Evolutionary conservation across 2,329 filamentous ascomycete species (phyloP).

Genomic region (Fusarium vanettenii): DNA sequence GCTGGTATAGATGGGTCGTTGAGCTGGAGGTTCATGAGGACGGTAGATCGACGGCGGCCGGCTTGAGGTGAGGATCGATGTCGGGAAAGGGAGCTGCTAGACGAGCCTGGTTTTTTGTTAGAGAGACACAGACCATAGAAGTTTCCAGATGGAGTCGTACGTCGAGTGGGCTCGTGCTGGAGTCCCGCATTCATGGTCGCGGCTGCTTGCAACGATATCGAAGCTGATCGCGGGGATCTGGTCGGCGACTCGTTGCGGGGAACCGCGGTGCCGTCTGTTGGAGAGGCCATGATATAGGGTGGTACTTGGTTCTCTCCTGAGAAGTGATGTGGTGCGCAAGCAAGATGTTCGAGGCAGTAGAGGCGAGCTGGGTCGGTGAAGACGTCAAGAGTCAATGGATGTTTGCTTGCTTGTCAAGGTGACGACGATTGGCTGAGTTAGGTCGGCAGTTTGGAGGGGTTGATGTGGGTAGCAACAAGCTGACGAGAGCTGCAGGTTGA

Average conservation of each 20-base stretch:
- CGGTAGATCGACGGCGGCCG: constrained; percentile 73
- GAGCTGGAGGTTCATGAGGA: constrained; percentile 79
- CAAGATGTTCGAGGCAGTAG: background rate
- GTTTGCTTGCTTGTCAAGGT: constrained; percentile 3
- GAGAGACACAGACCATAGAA: background rate
- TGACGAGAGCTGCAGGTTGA: background rate
- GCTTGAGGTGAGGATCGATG: constrained; percentile 58
- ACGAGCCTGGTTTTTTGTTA: constrained; percentile 55
- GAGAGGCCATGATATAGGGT: constrained; percentile 44
- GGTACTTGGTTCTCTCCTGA: background rate
- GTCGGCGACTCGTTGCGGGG: constrained; percentile 63
- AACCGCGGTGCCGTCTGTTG: constrained; percentile 39
- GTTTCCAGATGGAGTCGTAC: constrained; percentile 52
- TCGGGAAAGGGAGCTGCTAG: constrained; percentile 62
- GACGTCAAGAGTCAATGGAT: constrained; percentile 17
- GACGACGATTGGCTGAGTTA: constrained; percentile 20
- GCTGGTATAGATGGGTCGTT: constrained; percentile 76
- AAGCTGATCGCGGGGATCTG: constrained; percentile 72
- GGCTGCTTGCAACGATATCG: constrained; percentile 79
- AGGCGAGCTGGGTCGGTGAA: constrained; percentile 6
- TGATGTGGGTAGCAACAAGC: constrained; percentile 6
- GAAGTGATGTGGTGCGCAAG: background rate
- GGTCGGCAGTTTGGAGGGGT: constrained; percentile 27
- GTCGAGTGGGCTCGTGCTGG: constrained; percentile 70
- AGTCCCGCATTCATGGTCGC: constrained; percentile 83